Percentiles rank a stretch among this genome's conserved stretches.
These are phyloP conservation scores for Nepenthes alata DNA, from an alignment of 179 eudicot species.

Conservation along the genomic window DNA sequence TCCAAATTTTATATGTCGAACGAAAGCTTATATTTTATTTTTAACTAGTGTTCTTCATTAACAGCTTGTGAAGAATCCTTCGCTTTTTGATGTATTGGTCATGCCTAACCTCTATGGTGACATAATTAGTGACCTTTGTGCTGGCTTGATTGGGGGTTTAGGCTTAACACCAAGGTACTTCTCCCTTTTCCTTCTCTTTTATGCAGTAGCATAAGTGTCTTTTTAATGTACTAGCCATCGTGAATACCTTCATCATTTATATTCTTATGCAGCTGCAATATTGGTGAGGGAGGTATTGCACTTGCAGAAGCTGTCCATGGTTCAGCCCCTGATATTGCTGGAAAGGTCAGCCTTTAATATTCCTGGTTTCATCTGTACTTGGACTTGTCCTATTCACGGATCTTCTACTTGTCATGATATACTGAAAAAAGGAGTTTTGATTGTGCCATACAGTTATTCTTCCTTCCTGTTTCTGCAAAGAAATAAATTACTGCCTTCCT, in stretches of 20 bases:
- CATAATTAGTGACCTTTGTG: conserved; percentile 93
- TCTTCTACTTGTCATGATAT: no score
- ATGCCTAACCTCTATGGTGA: conserved; percentile 99
- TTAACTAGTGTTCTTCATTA: conserved; percentile 1
- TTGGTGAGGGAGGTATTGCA: conserved; percentile 97
- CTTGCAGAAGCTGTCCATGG: conserved; percentile 99
- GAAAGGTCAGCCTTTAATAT: conserved; percentile 48
- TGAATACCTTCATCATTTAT: neutral
- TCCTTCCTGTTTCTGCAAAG: no score
- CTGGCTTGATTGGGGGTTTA: conserved; percentile 96
- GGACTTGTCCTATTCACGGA: no score
- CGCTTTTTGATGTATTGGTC: conserved; percentile 89
- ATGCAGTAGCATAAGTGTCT: no score
- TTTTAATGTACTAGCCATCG: neutral
- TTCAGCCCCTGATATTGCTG: conserved; percentile 98
- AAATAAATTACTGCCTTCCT: no score
- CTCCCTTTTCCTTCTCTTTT: neutral
- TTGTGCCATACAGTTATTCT: no score
- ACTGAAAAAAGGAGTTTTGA: no score
- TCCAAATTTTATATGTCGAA: no score
- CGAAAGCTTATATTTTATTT: no score
- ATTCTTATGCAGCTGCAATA: conserved; percentile 51
- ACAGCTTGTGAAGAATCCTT: conserved; percentile 98
- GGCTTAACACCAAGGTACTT: conserved; percentile 89
- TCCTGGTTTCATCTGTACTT: neutral